A percentile compares a stretch with the other conserved stretches of the same genome.
Conservation (phyloP, 768 basidiomycete genomes). For the Leccinum ochraceum region DNA sequence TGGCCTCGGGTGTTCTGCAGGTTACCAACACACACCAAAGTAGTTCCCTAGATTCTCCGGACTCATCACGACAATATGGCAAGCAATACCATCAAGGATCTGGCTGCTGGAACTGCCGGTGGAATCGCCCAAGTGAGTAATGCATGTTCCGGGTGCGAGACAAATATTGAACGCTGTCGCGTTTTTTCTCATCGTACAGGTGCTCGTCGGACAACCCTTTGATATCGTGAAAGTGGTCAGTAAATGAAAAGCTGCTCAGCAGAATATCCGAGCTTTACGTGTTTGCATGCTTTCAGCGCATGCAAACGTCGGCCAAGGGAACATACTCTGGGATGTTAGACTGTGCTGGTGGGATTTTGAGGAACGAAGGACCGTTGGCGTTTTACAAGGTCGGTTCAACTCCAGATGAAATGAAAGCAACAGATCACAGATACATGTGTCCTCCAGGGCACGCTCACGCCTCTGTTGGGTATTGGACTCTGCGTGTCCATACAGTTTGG, state of each 20-base stretch:
- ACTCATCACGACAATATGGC: slow-evolving; percentile 26
- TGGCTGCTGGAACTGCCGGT: slow-evolving; percentile 88
- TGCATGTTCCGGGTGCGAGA: neutral
- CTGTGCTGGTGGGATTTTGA: slow-evolving; percentile 88
- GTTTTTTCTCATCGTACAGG: slow-evolving; percentile 41
- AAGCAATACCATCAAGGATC: slow-evolving; percentile 75
- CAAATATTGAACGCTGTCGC: slow-evolving; percentile 2
- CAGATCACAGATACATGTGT: neutral
- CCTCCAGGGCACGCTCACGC: slow-evolving; percentile 82
- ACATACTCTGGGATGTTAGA: slow-evolving; percentile 88
- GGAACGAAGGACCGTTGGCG: slow-evolving; percentile 87
- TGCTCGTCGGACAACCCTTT: slow-evolving; percentile 91
- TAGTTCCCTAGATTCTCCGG: neutral
- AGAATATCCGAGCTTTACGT: slow-evolving; percentile 6
- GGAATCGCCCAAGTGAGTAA: slow-evolving; percentile 77
- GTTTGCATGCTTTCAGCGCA: slow-evolving; percentile 54
- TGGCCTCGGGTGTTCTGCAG: neutral
- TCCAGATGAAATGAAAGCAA: neutral
- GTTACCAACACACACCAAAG: neutral
- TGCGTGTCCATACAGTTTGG: slow-evolving; percentile 98
- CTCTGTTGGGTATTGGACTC: slow-evolving; percentile 87
- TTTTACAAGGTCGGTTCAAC: slow-evolving; percentile 80
- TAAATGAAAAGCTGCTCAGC: slow-evolving; percentile 19
- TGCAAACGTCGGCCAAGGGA: slow-evolving; percentile 91
- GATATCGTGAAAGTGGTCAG: slow-evolving; percentile 96